Base-by-base conservation (phyloP, 306 rosid genomes). In the Glycine tomentella region DNA sequence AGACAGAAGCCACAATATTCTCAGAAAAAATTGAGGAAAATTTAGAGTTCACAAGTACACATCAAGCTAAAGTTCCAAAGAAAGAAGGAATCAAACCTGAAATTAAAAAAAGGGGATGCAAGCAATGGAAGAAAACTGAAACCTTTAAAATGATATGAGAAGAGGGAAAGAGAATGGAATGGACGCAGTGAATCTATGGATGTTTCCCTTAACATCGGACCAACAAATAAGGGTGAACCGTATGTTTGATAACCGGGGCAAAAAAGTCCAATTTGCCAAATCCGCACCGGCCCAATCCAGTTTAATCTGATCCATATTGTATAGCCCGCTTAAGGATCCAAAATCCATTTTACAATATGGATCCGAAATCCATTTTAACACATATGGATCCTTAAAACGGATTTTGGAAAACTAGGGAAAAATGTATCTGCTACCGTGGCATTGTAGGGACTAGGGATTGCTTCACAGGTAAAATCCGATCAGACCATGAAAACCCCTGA, bases 31-130 rank as follows among this genome's bases (percentile, higher is more conserved):
- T 81, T 61, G 53, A 71, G 74, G 69, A 15, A 40, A 7, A 49
- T 50, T 3, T 20, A 67, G 16, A 77, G 42, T 44, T 15, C 14
- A 42, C 3, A 57, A 3, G 16, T 31, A 20, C 3, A 69, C 2
- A 67, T 56, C 56, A 58, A 50, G 74, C 46, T 65, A 14, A 70
- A 49, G 51, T 4, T 40, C 1, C 64, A 45, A 50, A 17, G 44
- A 38, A 80, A 55, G 66, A 67, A 5, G 8, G 45, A 57, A 80
- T 10, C 44, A 53, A 87, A 91, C 89, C 89, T 75, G 79, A 8
- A 81, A 84, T 65, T 33, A 52, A 71, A 14, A 76, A 80, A 9
- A 76, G 70, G 68, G 12, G 69, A 70, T 45, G 65, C 8, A 58
- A 31, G 65, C 8, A 58, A 25, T 25, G 31, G n/a, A 58, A n/a